These are phyloP conservation scores for Sclerotinia glacialis DNA, from an alignment of 2,329 filamentous ascomycete genomes.

Conservation along the genomic window DNA sequence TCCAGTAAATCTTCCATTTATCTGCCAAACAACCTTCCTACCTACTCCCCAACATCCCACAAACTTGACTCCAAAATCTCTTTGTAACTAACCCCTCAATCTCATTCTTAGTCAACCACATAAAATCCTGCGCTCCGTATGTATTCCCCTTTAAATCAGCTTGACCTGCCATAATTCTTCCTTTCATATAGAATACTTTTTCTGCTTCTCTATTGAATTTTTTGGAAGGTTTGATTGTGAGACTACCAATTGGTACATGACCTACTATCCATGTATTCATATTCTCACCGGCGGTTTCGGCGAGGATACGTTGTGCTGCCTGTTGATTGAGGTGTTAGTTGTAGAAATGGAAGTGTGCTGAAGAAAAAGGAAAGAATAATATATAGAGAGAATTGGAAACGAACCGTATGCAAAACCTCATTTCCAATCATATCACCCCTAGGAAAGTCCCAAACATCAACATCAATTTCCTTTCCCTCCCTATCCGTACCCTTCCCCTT, in stretches of 20 bases:
- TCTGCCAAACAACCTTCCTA: slow-evolving; percentile 41
- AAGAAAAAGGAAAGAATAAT: neutral
- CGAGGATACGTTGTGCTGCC: slow-evolving; percentile 78
- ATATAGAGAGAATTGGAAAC: slow-evolving; percentile 38
- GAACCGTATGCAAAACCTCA: slow-evolving; percentile 80
- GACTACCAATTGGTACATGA: slow-evolving; percentile 81
- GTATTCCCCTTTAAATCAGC: slow-evolving; percentile 71
- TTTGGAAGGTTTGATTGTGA: slow-evolving; percentile 56
- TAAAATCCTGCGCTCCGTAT: slow-evolving; percentile 75
- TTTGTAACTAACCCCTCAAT: slow-evolving; percentile 62
- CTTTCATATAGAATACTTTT: slow-evolving; percentile 96
- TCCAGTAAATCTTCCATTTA: neutral
- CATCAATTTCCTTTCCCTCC: slow-evolving; percentile 49
- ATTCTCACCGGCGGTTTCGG: slow-evolving; percentile 77
- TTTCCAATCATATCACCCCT: slow-evolving; percentile 63
- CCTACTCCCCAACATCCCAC: slow-evolving; percentile 80
- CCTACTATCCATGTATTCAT: slow-evolving; percentile 99
- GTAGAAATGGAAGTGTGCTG: neutral
- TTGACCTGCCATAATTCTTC: slow-evolving; percentile 95
- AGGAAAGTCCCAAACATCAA: slow-evolving; percentile 72
- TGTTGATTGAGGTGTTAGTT: slow-evolving; percentile 42
- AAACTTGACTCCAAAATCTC: slow-evolving; percentile 71
- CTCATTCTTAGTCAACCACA: slow-evolving; percentile 91
- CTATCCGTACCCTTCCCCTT: neutral
- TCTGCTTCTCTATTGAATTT: slow-evolving; percentile 54